Conservation (phyloP, 345 rosid species). For the Psidium guajava region DNA sequence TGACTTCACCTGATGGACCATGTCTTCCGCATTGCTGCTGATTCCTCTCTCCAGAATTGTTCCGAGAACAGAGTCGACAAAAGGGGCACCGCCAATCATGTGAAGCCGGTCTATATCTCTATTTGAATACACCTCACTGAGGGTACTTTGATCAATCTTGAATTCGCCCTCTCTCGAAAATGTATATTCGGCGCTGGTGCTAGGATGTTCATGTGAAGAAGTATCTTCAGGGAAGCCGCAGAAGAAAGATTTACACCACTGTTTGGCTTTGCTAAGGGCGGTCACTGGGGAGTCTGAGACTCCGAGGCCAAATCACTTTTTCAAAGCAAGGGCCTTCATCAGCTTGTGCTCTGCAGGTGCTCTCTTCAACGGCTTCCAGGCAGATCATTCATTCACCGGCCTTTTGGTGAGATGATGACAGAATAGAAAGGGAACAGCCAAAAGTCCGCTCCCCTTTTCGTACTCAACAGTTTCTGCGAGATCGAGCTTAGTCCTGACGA, state of each 20-base stretch:
- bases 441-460: not conserved
- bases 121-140: not conserved
- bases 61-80: constrained; percentile 25
- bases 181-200: not conserved
- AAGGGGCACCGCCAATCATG: constrained; percentile 27
- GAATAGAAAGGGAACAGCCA: not conserved
- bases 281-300: not conserved
- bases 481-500: not conserved
- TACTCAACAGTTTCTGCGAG: not conserved
- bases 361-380: not conserved
- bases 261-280: not conserved
- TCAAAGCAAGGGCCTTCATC: not conserved
- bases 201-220: not conserved
- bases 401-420: not conserved
- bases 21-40: constrained; percentile 15
- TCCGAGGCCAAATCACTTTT: not conserved
- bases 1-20: constrained; percentile 21
- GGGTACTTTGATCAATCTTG: not conserved
- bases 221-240: not conserved
- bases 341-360: not conserved
- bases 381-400: not conserved
- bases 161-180: not conserved
- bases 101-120: constrained; percentile 3
- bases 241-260: not conserved
- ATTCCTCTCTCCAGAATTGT: constrained; percentile 32